A percentile compares a stretch with the other conserved stretches of the same genome.
These are phyloP conservation scores for Microthlaspi erraticum DNA, from an alignment of 345 rosid species.

Conservation along the genomic window DNA sequence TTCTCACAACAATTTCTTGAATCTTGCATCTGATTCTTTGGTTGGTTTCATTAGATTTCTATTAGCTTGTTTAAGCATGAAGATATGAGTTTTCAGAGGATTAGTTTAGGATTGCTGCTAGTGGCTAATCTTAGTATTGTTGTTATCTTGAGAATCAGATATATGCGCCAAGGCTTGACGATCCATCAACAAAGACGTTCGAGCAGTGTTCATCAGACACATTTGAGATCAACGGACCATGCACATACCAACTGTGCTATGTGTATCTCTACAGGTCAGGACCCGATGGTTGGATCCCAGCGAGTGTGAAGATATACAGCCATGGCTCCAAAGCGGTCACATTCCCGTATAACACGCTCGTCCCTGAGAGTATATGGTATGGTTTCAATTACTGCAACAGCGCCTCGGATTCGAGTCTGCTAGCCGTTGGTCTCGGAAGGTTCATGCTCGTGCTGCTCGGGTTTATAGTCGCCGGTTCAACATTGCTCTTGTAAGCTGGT, in stretches of 20 bases:
- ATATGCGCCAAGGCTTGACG: conserved; percentile 78
- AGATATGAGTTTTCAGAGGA: not conserved
- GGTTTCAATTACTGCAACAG: conserved; percentile 70
- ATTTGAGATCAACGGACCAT: conserved; percentile 72
- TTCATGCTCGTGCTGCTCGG: conserved; percentile 24
- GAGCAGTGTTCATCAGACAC: conserved; percentile 84
- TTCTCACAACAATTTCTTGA: not conserved
- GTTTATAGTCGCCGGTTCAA: conserved; percentile 37
- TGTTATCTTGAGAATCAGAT: conserved; percentile 53
- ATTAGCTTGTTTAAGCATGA: not conserved
- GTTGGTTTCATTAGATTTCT: conserved; percentile 16
- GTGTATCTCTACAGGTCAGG: conserved; percentile 80
- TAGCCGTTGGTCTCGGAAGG: conserved; percentile 44
- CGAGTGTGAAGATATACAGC: conserved; percentile 57
- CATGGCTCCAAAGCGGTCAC: conserved; percentile 51
- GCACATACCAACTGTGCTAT: conserved; percentile 75
- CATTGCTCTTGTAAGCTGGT: conserved; percentile 32
- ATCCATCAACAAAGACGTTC: conserved; percentile 62
- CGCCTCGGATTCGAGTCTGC: conserved; percentile 47
- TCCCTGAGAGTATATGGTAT: conserved; percentile 75
- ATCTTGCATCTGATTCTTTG: not conserved
- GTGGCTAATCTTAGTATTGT: not conserved
- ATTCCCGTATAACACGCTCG: conserved; percentile 57
- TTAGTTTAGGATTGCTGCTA: conserved; percentile 13
- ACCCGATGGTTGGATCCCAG: conserved; percentile 87